These are phyloP conservation scores for Arbutus unedo DNA, from an alignment of 148 eudicot genomes.

Conservation along the genomic window DNA sequence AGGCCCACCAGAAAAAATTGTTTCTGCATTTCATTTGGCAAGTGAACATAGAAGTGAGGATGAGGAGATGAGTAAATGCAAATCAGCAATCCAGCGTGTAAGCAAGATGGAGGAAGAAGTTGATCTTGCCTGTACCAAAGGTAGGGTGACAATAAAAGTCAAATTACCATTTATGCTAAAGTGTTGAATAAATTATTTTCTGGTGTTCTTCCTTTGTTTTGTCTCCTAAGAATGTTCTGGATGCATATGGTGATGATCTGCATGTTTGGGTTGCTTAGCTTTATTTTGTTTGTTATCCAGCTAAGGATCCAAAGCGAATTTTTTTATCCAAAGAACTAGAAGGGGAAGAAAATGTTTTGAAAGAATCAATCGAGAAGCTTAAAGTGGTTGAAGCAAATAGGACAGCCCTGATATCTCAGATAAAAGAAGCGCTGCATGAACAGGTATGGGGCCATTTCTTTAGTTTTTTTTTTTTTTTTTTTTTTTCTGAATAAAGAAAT, in stretches of 20 bases:
- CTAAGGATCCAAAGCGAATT: constrained; percentile 71
- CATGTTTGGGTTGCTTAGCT: constrained; percentile 16
- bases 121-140: constrained; percentile 67
- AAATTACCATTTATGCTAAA: background rate
- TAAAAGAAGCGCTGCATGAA: constrained; percentile 74
- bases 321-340: constrained; percentile 66
- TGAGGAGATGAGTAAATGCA: constrained; percentile 70
- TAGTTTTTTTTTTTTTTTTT: background rate
- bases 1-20: constrained; percentile 76
- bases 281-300: constrained; percentile 40
- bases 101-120: constrained; percentile 84
- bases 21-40: constrained; percentile 76
- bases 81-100: constrained; percentile 61
- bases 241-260: constrained; percentile 10
- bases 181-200: background rate
- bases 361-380: constrained; percentile 69
- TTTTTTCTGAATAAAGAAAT: background rate
- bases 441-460: constrained; percentile 48
- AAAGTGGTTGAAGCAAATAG: constrained; percentile 79
- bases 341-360: constrained; percentile 63
- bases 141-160: constrained; percentile 30
- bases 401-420: constrained; percentile 59
- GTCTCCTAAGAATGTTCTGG: background rate
- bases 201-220: background rate
- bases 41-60: constrained; percentile 70